Percentiles rank a stretch among this genome's conserved stretches.
These are phyloP conservation scores for Hemileccinum impolitum DNA, from an alignment of 768 basidiomycete genomes.

Conservation along the genomic window DNA sequence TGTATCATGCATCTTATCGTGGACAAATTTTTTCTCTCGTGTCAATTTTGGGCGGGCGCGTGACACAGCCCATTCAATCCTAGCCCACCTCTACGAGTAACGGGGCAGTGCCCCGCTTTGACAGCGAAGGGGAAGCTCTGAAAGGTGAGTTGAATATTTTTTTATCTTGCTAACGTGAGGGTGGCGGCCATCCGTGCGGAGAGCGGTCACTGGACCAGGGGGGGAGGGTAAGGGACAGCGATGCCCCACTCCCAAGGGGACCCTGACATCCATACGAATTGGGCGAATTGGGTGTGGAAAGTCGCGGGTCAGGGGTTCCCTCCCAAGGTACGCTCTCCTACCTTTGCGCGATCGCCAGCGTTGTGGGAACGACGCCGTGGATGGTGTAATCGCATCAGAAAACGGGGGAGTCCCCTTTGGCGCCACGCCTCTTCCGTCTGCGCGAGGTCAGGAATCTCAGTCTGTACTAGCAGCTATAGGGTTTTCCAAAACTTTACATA, in stretches of 20 bases:
- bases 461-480: not conserved
- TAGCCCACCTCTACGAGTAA: not conserved
- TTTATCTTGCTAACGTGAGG: conserved; percentile 16
- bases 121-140: not conserved
- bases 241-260: not conserved
- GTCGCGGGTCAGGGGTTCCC: not conserved
- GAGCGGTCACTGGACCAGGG: not conserved
- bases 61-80: conserved; percentile 1
- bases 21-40: not conserved
- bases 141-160: not conserved
- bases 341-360: conserved; percentile 2
- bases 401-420: not conserved
- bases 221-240: conserved; percentile 5
- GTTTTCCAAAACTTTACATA: conserved; percentile 1
- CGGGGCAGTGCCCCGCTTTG: not conserved
- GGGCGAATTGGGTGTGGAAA: not conserved
- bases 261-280: not conserved
- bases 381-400: not conserved
- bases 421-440: not conserved
- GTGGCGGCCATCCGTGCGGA: conserved; percentile 3
- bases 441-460: conserved; percentile 1
- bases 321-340: not conserved
- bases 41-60: not conserved
- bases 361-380: conserved; percentile 1
- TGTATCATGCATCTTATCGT: not conserved